Evolutionary conservation across 1,284 basidiomycete species (phyloP), one percentile per base, ranked within the genome.

Genomic region (Naganishia sp.): DNA sequence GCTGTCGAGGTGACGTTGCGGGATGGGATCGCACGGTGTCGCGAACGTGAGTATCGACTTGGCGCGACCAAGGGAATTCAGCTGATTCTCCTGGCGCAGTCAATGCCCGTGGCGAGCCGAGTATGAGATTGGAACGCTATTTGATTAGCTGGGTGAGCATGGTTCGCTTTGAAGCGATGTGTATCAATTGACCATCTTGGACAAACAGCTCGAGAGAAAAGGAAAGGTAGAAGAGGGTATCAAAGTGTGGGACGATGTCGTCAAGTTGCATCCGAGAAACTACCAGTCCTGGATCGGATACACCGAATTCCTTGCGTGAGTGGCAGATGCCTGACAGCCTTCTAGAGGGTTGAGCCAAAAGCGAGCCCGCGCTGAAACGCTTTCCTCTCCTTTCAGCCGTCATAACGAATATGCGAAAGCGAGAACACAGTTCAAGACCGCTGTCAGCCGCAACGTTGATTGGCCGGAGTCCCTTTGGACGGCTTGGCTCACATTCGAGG

Each of bases 381-480:
- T 15, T 46, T 46, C 3, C 31, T 66, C 58, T 32, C 46, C 62
- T 39, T 47, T 64, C 66, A 89, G 87, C 63, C 86, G 85, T 69
- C 81, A 85, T 28, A 82, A 84, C 52, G 81, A 84, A 68, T 80
- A 86, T 67, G 82, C 85, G 13, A 80, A 84, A 57, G 89, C 88
- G 1, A 85, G 91, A 42, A 81, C 84, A 28, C 80, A 86, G 4
- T 93, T 90, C 78, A 79, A 81, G 23, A 84, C 87, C 65, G 81
- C 88, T 15, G 85, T 86, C 10, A 73, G 69, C 61, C 81, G 82
- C 51, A 70, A 72, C 6, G 73, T 95, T 47, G 94, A 97, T 78
- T 96, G 93, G 89, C 92, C 94, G 0, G 93, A 96, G 77, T 88
- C 87, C 2, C 82, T 98, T 6, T 92, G 92, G 85, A 90, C 94